Evolutionary conservation across 2,329 filamentous ascomycete genomes (phyloP), one percentile per base, ranked within the genome.

Genomic region (Microsporum audouinii): DNA sequence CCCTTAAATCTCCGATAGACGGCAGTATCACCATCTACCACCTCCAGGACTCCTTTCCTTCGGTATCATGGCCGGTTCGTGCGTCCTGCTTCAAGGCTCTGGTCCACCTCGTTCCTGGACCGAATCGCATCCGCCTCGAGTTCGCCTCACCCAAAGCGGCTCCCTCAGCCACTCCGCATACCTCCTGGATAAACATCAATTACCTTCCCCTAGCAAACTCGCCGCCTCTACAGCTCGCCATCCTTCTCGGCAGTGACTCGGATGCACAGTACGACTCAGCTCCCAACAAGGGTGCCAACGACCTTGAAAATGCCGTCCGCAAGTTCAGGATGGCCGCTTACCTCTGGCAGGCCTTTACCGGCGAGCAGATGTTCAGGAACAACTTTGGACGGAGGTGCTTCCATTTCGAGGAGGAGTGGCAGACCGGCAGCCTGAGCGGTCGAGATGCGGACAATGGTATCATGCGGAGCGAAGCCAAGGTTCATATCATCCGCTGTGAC

Each of bases 291-390:
- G 91, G 95, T 78, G 91, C 89, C 17, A 95, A 96, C 72, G 82
- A 82, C 1, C 71, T 97, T 39, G 86, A 91, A 8, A 84, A 84
- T 5, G 94, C 94, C 0, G 81, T 95, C 58, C 84, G 84, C 68
- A 99, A 99, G 72, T 96, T 94, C 71, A 84, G 91, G 65, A 96
- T 95, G 88, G 88, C 91, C 17, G 92, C 90, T 29, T 96, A 97
- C 71, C 79, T 97, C 12, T 97, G 94, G 91, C 94, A 99, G 72
- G 90, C 91, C 5, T 97, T 95, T 69, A 97, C 92, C 0, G 90
- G 89, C 5, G 94, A 99, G 72, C 91, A 97, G 72, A 97, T 97
- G 92, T 88, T 84, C 72, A 86, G 90, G 64, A 88, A 96, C 71
- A 88, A 87, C 63, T 84, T 97, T 66, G 91, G 91, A 7, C 83